Conservation (phyloP, 2,329 filamentous ascomycete species). For the Didymella glomerata region DNA sequence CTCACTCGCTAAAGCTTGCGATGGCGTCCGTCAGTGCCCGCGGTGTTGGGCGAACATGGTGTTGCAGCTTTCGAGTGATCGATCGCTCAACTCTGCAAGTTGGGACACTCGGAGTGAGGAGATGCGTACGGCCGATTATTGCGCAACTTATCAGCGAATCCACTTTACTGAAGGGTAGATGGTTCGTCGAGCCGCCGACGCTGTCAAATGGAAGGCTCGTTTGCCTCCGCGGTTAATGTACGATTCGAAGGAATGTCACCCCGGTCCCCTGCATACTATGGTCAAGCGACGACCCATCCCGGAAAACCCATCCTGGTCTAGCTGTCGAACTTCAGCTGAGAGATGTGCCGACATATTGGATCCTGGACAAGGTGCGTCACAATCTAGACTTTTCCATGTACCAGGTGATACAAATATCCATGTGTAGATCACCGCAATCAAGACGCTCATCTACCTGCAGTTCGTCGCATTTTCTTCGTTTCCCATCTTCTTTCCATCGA, state of each 20-base stretch:
- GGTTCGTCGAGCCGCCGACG: no score
- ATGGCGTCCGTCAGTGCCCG: not conserved
- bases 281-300: not conserved
- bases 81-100: not conserved
- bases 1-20: not conserved
- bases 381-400: slow-evolving; percentile 1
- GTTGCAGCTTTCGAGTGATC: not conserved
- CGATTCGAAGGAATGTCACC: not conserved
- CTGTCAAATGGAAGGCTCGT: not conserved
- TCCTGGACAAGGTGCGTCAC: not conserved
- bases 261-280: not conserved
- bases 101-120: no score
- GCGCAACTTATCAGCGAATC: not conserved
- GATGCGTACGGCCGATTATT: not conserved
- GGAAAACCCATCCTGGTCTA: not conserved
- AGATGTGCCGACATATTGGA: slow-evolving; percentile 8
- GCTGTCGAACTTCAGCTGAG: not conserved
- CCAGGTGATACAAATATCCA: slow-evolving; percentile 9
- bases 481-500: not conserved
- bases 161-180: not conserved
- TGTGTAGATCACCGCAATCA: slow-evolving; percentile 20
- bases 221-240: not conserved
- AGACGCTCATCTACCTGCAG: slow-evolving; percentile 10
- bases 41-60: not conserved
- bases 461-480: slow-evolving; percentile 3